Evolutionary conservation across 768 basidiomycete species (phyloP).

Genomic region (Agaricus blazei): DNA sequence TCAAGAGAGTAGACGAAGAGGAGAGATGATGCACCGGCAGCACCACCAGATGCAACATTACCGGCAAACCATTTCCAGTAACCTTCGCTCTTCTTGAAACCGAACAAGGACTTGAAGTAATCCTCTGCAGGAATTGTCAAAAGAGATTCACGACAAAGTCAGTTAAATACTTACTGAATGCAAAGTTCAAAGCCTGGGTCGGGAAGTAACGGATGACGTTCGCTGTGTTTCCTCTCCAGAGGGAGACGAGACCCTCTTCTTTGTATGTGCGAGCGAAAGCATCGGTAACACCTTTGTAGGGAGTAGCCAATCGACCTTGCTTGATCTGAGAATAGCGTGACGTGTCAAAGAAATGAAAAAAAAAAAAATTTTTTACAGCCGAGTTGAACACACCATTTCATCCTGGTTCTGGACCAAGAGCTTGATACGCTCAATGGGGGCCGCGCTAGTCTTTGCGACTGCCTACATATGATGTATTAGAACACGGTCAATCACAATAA

Average conservation of each 20-base stretch:
- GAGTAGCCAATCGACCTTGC: slow-evolving; percentile 93
- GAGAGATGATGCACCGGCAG: slow-evolving; percentile 96
- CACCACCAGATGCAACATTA: slow-evolving; percentile 98
- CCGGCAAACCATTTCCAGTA: slow-evolving; percentile 99
- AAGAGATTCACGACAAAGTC: not conserved
- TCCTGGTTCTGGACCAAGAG: slow-evolving; percentile 98
- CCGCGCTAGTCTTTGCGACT: slow-evolving; percentile 97
- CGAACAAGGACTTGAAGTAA: slow-evolving; percentile 98
- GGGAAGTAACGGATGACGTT: slow-evolving; percentile 99
- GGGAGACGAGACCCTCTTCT: slow-evolving; percentile 91
- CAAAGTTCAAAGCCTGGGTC: slow-evolving; percentile 99
- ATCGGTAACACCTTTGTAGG: slow-evolving; percentile 95
- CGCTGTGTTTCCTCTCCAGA: slow-evolving; percentile 99
- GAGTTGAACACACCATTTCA: slow-evolving; percentile 78
- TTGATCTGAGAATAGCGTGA: slow-evolving; percentile 68
- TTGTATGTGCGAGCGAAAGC: slow-evolving; percentile 89
- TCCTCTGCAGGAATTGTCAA: slow-evolving; percentile 57
- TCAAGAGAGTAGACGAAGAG: slow-evolving; percentile 99
- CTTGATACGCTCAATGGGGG: slow-evolving; percentile 99
- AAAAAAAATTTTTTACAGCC: not conserved
- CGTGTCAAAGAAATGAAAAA: slow-evolving; percentile 25
- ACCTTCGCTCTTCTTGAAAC: slow-evolving; percentile 96
- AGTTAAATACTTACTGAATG: slow-evolving; percentile 77
- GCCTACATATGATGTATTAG: slow-evolving; percentile 49
- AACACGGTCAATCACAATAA: slow-evolving; percentile 1